These are phyloP conservation scores for Neurospora tetraspora DNA, from an alignment of 495 filamentous ascomycete genomes.

Conservation along the genomic window DNA sequence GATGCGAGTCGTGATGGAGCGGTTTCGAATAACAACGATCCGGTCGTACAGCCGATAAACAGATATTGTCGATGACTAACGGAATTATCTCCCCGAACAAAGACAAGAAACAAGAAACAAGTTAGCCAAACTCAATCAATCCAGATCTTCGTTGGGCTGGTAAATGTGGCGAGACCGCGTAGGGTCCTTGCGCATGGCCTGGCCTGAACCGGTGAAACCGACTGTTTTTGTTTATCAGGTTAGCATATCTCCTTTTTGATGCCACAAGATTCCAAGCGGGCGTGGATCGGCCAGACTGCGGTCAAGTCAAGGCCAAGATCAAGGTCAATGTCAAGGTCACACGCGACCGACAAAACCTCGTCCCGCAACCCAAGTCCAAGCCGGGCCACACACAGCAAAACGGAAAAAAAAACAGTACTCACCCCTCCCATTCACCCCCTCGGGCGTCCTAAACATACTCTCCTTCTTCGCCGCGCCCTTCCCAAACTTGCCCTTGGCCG, in stretches of 20 bases:
- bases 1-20: neutral
- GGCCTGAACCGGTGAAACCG: constrained; percentile 90
- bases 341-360: no score
- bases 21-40: neutral
- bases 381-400: no score
- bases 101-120: neutral
- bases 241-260: no score
- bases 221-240: no score
- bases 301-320: no score
- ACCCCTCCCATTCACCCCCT: constrained; percentile 81
- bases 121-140: constrained; percentile 24
- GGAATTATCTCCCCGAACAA: neutral
- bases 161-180: constrained; percentile 78
- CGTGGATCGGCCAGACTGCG: no score
- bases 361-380: no score
- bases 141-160: constrained; percentile 69
- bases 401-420: constrained; percentile 7
- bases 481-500: constrained; percentile 51
- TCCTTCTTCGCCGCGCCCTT: constrained; percentile 59
- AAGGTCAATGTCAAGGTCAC: no score
- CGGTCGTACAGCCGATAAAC: neutral
- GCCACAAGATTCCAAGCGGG: no score
- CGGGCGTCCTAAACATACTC: constrained; percentile 92
- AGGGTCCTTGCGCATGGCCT: constrained; percentile 86
- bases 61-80: neutral